These are phyloP conservation scores for Irineochytrium annulatum DNA, from an alignment of 192 early-diverging fungal genomes.

Conservation along the genomic window DNA sequence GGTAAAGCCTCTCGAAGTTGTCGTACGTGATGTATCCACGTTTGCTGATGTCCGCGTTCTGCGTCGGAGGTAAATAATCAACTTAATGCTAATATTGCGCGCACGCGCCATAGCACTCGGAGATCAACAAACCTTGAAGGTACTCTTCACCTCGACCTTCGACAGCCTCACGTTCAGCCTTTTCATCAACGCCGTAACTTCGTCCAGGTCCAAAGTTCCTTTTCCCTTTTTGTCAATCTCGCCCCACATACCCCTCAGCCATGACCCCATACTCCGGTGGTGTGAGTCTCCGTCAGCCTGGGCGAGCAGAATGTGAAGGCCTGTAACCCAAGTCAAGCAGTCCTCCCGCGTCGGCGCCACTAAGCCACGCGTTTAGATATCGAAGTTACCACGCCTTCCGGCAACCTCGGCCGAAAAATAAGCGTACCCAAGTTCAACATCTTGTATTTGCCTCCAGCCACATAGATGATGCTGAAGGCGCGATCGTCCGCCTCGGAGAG, in stretches of 20 bases:
- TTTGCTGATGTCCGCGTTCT: conserved; percentile 52
- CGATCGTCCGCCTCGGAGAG: conserved; percentile 37
- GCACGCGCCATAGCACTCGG: not conserved
- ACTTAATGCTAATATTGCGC: conserved; percentile 7
- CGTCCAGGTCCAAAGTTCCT: conserved; percentile 40
- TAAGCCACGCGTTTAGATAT: conserved; percentile 7
- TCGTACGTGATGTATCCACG: conserved; percentile 46
- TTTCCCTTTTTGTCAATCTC: conserved; percentile 27
- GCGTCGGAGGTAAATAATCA: conserved; percentile 12
- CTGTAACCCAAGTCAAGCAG: conserved; percentile 42
- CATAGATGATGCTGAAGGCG: conserved; percentile 50
- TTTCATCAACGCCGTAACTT: conserved; percentile 42
- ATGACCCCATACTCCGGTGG: conserved; percentile 22
- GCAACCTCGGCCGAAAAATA: not conserved
- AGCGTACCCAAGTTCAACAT: conserved; percentile 51
- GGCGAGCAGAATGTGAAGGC: conserved; percentile 45
- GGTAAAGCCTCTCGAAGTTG: conserved; percentile 60
- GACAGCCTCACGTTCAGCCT: conserved; percentile 65
- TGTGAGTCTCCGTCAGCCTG: conserved; percentile 13
- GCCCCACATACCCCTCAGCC: conserved; percentile 43
- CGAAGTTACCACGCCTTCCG: not conserved
- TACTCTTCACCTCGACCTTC: conserved; percentile 53
- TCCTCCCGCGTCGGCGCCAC: conserved; percentile 40
- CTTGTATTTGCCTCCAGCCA: conserved; percentile 42
- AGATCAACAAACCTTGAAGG: conserved; percentile 43